phyloP scores from a whole-genome alignment of 1,139 yeast species.

The Magnusiomyces fungicola region DNA sequence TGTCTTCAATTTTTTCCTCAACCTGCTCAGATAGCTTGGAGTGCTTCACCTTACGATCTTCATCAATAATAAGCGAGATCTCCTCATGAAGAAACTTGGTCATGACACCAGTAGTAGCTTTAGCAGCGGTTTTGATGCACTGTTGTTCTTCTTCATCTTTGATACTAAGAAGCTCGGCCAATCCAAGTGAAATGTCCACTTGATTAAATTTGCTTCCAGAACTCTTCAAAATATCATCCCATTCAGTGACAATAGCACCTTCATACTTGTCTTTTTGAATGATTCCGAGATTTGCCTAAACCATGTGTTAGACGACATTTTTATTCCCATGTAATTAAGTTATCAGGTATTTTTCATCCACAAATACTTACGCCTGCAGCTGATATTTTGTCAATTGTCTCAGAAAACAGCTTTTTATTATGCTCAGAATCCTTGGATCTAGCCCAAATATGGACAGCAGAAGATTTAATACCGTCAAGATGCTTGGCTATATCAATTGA shows the following conservation, averaged over 20 bases:
- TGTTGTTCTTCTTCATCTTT: conserved; percentile 77
- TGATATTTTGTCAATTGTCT: conserved; percentile 47
- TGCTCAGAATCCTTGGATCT: conserved; percentile 78
- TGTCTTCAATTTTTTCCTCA: conserved; percentile 75
- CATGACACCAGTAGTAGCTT: conserved; percentile 75
- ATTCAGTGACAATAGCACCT: conserved; percentile 77
- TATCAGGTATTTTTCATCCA: too few species aligned
- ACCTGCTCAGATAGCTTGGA: conserved; percentile 65
- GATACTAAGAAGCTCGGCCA: conserved; percentile 55
- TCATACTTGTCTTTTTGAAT: conserved; percentile 66
- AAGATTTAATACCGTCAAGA: conserved; percentile 46
- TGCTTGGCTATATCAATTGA: conserved; percentile 49
- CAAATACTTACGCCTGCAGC: conserved; percentile 30
- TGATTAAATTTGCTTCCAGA: conserved; percentile 31
- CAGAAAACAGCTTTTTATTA: conserved; percentile 57
- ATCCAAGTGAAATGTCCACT: conserved; percentile 51
- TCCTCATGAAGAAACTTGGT: conserved; percentile 71
- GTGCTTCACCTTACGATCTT: conserved; percentile 71
- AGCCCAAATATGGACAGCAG: conserved; percentile 58
- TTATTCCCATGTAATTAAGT: too few species aligned
- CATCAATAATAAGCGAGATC: conserved; percentile 82
- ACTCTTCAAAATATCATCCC: conserved; percentile 36
- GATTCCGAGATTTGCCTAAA: conserved; percentile 45
- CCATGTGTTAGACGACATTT: neutral
- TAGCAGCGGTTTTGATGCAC: conserved; percentile 62